A percentile compares a stretch with the other conserved stretches of the same genome.
phyloP scores from a whole-genome alignment of 345 rosid genomes.

The Populus ilicifolia region DNA sequence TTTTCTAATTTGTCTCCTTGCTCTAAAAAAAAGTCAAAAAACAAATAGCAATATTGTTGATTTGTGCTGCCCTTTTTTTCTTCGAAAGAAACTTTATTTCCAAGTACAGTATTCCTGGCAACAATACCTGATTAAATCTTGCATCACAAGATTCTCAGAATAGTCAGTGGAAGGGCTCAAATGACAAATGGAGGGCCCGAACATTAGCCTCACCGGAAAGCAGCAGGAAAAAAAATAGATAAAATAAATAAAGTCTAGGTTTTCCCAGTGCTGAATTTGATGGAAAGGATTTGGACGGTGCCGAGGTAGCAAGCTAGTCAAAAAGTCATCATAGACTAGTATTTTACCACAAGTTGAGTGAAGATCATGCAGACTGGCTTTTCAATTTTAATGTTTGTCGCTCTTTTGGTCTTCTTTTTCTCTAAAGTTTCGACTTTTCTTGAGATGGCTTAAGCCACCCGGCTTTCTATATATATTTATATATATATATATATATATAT shows the following conservation, averaged over 20 bases:
- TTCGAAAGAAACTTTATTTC: no score
- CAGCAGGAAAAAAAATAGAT: not conserved
- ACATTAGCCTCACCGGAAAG: not conserved
- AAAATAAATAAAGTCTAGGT: not conserved
- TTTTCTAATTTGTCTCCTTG: not conserved
- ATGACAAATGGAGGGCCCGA: not conserved
- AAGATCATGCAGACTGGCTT: not conserved
- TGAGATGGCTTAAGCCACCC: not conserved
- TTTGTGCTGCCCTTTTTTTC: no score
- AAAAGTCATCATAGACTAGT: not conserved
- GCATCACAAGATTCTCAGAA: not conserved
- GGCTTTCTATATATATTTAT: not conserved
- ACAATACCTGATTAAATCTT: not conserved
- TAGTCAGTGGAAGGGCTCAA: not conserved
- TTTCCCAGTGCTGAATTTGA: not conserved
- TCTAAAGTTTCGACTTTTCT: not conserved
- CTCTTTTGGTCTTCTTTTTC: not conserved
- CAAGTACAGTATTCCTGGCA: no score
- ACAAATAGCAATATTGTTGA: not conserved
- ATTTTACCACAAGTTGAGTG: not conserved
- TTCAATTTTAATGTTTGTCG: not conserved
- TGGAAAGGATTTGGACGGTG: not conserved
- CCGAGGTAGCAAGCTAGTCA: not conserved
- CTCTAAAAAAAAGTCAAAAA: not conserved
- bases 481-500: no score